phyloP scores from a whole-genome alignment of 1,139 yeast genomes.

The Protomyces inouyei region DNA sequence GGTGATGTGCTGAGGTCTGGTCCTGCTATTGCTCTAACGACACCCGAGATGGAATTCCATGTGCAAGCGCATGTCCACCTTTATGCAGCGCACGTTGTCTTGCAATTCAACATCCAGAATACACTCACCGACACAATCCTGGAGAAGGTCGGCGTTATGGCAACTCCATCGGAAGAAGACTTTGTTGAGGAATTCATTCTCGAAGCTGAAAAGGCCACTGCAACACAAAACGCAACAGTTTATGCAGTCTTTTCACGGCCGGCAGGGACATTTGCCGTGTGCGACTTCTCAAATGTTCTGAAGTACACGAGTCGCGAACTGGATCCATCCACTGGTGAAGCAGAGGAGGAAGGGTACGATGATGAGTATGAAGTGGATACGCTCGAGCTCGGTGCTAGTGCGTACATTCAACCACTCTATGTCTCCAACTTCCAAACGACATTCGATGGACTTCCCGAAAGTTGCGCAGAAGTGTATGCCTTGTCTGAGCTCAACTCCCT shows the following conservation, averaged over 20 bases:
- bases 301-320: conserved; percentile 76
- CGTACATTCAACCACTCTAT: conserved; percentile 71
- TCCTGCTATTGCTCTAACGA: conserved; percentile 62
- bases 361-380: conserved; percentile 92
- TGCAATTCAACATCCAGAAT: conserved; percentile 74
- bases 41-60: conserved; percentile 87
- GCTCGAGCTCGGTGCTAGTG: conserved; percentile 71
- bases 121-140: conserved; percentile 73
- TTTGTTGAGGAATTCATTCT: conserved; percentile 68
- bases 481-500: conserved; percentile 43
- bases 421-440: conserved; percentile 69
- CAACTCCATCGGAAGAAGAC: conserved; percentile 52
- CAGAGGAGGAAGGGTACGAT: conserved; percentile 80
- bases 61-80: conserved; percentile 80
- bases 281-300: conserved; percentile 63
- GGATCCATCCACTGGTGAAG: conserved; percentile 66
- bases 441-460: conserved; percentile 68
- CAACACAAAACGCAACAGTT: conserved; percentile 66
- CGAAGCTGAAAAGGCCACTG: conserved; percentile 67
- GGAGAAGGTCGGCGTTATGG: conserved; percentile 71
- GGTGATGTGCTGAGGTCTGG: conserved; percentile 78
- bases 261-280: conserved; percentile 45
- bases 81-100: conserved; percentile 67
- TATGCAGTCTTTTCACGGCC: conserved; percentile 67
- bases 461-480: conserved; percentile 52